Evolutionary conservation across 2,329 filamentous ascomycete species (phyloP), one percentile per base, ranked within the genome.

Genomic region (Aspergillus brasiliensis): DNA sequence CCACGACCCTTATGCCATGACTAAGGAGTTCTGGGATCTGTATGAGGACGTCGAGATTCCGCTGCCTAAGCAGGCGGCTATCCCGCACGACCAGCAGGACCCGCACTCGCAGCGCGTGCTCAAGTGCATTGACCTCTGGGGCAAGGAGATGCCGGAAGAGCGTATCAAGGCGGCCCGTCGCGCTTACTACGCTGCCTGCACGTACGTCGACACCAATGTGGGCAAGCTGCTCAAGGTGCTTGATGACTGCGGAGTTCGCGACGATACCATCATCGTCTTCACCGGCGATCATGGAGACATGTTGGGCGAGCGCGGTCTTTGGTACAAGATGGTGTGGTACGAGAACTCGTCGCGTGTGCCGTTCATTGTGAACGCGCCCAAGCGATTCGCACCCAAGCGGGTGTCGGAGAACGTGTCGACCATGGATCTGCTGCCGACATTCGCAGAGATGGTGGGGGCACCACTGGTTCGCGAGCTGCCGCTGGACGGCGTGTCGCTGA

Each of bases 311-410:
- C 88, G 92, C 56, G 90, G 91, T 5, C 81, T 97, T 49, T 97
- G 93, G 93, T 86, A 97, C 82, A 97, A 97, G 84, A 97, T 97
- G 93, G 92, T 87, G 72, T 97, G 95, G 84, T 97, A 92, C 70
- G 93, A 97, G 83, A 89, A 89, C 42, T 96, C 92, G 11, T 91
- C 92, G 48, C 89, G 93, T 27, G 93, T 97, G 21, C 93, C 93
- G 1, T 88, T 97, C 73, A 82, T 97, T 65, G 84, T 97, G 73
- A 89, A 92, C 76, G 87, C 93, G 69, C 93, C 93, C 25, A 83
- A 87, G 69, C 84, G 83, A 62, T 96, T 94, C 76, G 74, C 82
- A 13, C 88, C 92, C 31, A 91, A 88, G 79, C 89, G 87, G 34
- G 90, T 97, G 27, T 83, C 84, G 17, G 83, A 94, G 75, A 96